Percentiles rank a stretch among this genome's conserved stretches.
Evolutionary conservation across 306 rosid species (phyloP).

Genomic region (Cicer chorassanicum): DNA sequence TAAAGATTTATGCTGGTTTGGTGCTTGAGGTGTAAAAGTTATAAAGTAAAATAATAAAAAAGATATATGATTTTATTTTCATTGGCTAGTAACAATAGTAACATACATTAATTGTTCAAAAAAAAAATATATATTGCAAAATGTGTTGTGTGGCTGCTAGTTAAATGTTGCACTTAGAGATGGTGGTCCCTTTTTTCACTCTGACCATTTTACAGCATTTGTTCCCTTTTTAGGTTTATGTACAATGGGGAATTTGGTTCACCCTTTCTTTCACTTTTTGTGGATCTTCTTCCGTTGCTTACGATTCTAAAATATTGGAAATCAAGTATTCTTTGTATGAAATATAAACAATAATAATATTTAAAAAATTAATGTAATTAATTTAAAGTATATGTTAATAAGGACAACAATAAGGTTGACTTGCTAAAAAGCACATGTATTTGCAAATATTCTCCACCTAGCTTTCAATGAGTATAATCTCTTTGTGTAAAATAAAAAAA

Average conservation of each 20-base stretch:
- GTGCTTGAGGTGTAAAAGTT: too few relatives aligned
- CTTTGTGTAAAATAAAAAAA: too few relatives aligned
- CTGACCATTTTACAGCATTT: constrained; percentile 10
- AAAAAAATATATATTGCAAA: neutral
- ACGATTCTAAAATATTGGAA: constrained; percentile 38
- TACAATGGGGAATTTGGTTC: constrained; percentile 55
- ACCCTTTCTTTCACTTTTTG: constrained; percentile 34
- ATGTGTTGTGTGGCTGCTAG: constrained; percentile 42
- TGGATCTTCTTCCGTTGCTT: constrained; percentile 33
- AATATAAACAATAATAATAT: too few relatives aligned
- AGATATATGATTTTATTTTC: too few relatives aligned
- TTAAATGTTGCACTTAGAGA: neutral
- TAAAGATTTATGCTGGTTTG: too few relatives aligned
- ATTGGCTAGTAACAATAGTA: too few relatives aligned
- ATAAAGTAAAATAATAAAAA: too few relatives aligned
- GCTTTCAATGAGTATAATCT: neutral
- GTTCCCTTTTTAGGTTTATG: constrained; percentile 26
- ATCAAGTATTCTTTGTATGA: constrained; percentile 22
- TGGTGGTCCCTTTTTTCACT: constrained; percentile 50
- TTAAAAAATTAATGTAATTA: too few relatives aligned
- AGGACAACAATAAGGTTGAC: constrained; percentile 47
- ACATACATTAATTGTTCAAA: too few relatives aligned
- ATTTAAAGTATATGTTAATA: constrained; percentile 35
- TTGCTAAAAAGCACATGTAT: constrained; percentile 28
- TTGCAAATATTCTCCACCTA: constrained; percentile 6